A percentile compares a stretch with the other conserved stretches of the same genome.
Evolutionary conservation across 148 eudicot species (phyloP).

Genomic region (Fagopyrum esculentum): DNA sequence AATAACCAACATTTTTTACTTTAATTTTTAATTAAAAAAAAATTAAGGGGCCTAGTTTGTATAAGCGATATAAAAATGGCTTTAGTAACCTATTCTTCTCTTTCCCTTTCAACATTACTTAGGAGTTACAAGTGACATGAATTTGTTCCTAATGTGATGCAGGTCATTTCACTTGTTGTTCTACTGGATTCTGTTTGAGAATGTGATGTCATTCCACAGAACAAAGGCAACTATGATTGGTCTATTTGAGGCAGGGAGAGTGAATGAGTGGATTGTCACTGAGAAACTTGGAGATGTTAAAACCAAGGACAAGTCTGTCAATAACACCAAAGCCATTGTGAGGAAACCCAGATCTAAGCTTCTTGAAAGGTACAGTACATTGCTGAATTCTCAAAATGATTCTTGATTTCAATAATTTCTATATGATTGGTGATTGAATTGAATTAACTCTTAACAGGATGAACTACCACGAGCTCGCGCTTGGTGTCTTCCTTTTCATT

Average conservation of each 20-base stretch:
- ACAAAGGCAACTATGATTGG: slow-evolving; percentile 95
- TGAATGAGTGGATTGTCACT: slow-evolving; percentile 96
- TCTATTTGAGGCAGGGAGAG: slow-evolving; percentile 77
- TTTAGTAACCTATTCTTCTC: no score
- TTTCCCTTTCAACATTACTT: no score
- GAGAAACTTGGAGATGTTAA: slow-evolving; percentile 92
- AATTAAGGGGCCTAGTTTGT: no score
- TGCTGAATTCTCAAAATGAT: neutral
- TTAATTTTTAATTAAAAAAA: no score
- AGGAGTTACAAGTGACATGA: no score
- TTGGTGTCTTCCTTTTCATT: slow-evolving; percentile 68
- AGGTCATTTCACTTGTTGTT: slow-evolving; percentile 88
- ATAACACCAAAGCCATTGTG: slow-evolving; percentile 30
- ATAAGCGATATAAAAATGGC: no score
- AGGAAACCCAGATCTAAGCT: slow-evolving; percentile 50
- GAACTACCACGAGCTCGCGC: slow-evolving; percentile 59
- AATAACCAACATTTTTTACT: no score
- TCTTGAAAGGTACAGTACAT: slow-evolving; percentile 52
- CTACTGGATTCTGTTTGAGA: slow-evolving; percentile 95
- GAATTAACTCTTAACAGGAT: slow-evolving; percentile 36
- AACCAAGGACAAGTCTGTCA: slow-evolving; percentile 38
- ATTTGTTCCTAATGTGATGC: slow-evolving; percentile 5
- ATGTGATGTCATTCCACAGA: slow-evolving; percentile 95
- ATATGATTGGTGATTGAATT: neutral
- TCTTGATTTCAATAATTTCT: no score